Conservation (phyloP, 306 rosid species). For the Sechiopsis laciniata region DNA sequence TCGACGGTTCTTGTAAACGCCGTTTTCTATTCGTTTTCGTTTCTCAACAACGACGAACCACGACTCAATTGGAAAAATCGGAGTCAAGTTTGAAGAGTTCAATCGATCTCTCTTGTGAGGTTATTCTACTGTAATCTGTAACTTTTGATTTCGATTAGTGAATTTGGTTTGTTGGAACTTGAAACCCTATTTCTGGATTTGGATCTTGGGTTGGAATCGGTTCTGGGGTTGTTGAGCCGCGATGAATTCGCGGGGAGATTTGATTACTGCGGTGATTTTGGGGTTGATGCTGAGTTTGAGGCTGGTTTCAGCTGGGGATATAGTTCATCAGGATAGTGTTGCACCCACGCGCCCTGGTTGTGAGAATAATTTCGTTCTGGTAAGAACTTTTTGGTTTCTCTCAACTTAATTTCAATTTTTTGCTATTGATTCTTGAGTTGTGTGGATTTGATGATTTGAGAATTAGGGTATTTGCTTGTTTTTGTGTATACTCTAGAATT, state of each 20-base stretch:
- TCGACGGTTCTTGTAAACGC: slow-evolving; percentile 34
- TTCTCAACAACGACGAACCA: slow-evolving; percentile 28
- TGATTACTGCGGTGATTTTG: slow-evolving; percentile 24
- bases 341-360: slow-evolving; percentile 90
- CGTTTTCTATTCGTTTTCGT: slow-evolving; percentile 22
- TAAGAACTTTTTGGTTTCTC: slow-evolving; percentile 22
- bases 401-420: not conserved
- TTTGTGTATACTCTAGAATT: not conserved
- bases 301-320: slow-evolving; percentile 69
- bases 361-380: slow-evolving; percentile 87
- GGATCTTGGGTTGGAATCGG: slow-evolving; percentile 16
- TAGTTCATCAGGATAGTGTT: slow-evolving; percentile 73
- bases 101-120: slow-evolving; percentile 13
- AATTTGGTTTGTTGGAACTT: slow-evolving; percentile 17
- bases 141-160: slow-evolving; percentile 2
- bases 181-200: slow-evolving; percentile 29
- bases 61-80: slow-evolving; percentile 24
- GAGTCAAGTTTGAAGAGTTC: not conserved
- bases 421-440: not conserved
- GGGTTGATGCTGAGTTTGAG: slow-evolving; percentile 37
- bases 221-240: not conserved
- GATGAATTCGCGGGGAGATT: slow-evolving; percentile 48
- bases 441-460: not conserved
- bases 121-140: slow-evolving; percentile 13
- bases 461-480: not conserved